These are phyloP conservation scores for Petunia secreta DNA, from an alignment of 257 asterid species.

Conservation along the genomic window DNA sequence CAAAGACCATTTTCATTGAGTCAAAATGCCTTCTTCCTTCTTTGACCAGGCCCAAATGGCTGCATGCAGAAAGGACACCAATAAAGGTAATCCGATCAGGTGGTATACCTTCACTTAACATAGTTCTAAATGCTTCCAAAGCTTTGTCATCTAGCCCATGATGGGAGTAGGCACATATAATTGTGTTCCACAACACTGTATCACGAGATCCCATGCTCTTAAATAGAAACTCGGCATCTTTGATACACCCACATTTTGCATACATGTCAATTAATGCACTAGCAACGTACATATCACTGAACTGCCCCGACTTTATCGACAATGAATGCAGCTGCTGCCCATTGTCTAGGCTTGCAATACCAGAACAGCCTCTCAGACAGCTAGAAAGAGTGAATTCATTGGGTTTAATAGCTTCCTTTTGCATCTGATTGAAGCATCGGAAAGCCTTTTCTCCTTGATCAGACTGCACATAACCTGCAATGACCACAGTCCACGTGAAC, in stretches of 20 bases:
- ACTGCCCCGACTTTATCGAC: conserved; percentile 60
- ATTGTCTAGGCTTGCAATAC: conserved; percentile 62
- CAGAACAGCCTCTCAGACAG: conserved; percentile 70
- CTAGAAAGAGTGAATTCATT: conserved; percentile 77
- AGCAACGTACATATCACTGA: conserved; percentile 53
- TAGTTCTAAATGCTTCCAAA: conserved; percentile 54
- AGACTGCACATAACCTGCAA: conserved; percentile 63
- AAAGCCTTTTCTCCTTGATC: conserved; percentile 73
- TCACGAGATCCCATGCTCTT: conserved; percentile 42
- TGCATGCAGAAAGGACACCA: conserved; percentile 79
- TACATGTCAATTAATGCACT: conserved; percentile 78
- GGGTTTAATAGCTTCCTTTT: conserved; percentile 57
- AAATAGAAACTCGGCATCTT: conserved; percentile 69
- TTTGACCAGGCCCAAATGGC: conserved; percentile 78
- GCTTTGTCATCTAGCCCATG: conserved; percentile 76
- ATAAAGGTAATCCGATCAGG: conserved; percentile 75
- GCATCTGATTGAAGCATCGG: conserved; percentile 65
- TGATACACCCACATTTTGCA: conserved; percentile 74
- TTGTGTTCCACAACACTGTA: conserved; percentile 83
- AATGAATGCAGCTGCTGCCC: conserved; percentile 74
- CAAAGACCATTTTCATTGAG: conserved; percentile 54
- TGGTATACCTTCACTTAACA: conserved; percentile 46
- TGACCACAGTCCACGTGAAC: conserved; percentile 67
- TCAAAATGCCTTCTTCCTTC: conserved; percentile 64
- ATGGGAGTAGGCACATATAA: conserved; percentile 71